phyloP scores from a whole-genome alignment of 257 asterid species.

The Penstemon eatonii region DNA sequence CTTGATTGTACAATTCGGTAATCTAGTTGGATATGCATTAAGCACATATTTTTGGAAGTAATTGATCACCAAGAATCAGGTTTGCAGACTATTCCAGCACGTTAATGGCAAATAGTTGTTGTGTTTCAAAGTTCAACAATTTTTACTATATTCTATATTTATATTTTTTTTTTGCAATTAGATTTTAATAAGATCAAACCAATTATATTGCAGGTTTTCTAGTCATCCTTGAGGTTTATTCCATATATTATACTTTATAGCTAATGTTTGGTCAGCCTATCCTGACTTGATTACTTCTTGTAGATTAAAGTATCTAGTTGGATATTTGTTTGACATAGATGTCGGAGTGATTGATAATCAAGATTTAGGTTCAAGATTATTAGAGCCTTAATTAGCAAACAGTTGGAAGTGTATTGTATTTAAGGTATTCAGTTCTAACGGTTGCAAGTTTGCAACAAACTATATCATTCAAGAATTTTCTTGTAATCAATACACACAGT shows the following conservation, averaged over 20 bases:
- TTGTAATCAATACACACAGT: neutral
- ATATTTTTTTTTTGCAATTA: no score
- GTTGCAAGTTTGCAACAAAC: neutral
- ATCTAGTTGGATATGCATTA: neutral
- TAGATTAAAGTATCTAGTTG: neutral
- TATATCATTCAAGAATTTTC: conserved; percentile 9
- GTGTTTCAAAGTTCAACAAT: no score
- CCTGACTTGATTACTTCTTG: neutral
- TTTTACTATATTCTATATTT: no score
- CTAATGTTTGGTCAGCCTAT: conserved; percentile 11
- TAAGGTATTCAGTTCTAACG: neutral
- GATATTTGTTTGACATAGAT: neutral
- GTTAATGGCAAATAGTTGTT: no score
- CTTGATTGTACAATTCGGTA: neutral
- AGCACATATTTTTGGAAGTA: no score
- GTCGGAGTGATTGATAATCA: conserved; percentile 14
- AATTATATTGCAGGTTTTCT: neutral
- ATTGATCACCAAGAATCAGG: no score
- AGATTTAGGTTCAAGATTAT: conserved; percentile 13
- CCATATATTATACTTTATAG: neutral
- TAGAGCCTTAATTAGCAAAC: conserved; percentile 4
- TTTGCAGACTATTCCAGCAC: no score
- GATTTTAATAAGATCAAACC: no score
- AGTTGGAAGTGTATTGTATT: conserved; percentile 8
- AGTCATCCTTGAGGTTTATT: conserved; percentile 5